Conservation (phyloP, 2,329 filamentous ascomycete genomes). For the Botrytis galanthina region DNA sequence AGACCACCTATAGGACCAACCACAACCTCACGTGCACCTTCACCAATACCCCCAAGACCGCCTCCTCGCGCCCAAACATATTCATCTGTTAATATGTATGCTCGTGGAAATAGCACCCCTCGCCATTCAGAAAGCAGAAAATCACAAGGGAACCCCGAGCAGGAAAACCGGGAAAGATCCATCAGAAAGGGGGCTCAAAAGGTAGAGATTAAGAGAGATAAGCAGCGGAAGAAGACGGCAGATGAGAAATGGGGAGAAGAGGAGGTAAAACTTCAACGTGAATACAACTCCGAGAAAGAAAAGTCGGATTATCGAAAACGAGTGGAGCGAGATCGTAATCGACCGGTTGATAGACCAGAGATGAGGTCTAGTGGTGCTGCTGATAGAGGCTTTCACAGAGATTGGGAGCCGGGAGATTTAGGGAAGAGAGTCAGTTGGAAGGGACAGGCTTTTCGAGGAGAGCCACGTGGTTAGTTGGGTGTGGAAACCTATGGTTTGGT, state of each 20-base stretch:
- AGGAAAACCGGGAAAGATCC: not conserved
- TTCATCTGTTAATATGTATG: not conserved
- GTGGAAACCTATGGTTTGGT: not conserved
- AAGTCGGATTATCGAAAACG: not conserved
- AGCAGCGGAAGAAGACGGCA: not conserved
- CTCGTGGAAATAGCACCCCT: not conserved
- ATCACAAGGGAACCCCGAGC: not conserved
- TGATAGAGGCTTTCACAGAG: not conserved
- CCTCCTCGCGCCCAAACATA: not conserved
- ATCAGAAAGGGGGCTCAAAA: not conserved
- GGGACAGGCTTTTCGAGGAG: not conserved
- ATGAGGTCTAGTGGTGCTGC: not conserved
- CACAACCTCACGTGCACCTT: not conserved
- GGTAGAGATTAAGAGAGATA: not conserved
- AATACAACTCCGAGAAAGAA: not conserved
- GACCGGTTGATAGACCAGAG: not conserved
- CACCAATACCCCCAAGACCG: not conserved
- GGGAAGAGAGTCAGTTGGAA: not conserved
- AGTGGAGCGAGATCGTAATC: not conserved
- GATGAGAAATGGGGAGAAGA: not conserved
- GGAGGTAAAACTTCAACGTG: not conserved
- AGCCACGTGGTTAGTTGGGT: not conserved
- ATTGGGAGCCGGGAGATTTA: accelerated
- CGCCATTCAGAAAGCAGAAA: not conserved
- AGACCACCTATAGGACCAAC: not conserved